Base-by-base conservation (phyloP, 73 alveolate genomes). In the Paramecium biaurelia region DNA sequence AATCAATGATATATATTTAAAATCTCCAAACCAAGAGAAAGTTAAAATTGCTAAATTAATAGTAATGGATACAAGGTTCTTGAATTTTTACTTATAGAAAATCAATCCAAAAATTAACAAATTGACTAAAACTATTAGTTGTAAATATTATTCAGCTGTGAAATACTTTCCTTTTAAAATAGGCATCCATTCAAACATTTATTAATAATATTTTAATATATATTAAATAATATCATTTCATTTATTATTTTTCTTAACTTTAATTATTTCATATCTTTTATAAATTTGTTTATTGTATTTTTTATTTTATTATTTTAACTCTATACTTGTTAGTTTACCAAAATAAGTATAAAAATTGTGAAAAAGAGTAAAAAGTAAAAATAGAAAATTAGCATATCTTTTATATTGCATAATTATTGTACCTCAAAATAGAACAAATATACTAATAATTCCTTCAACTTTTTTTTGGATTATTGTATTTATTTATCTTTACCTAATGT, bases 141-240 rank as follows among this genome's bases (percentile, higher is more conserved):
- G 26, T 24, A 79, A 24, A 79, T 79, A 79, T 79, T 79, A 79
- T 45, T 79, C 90, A 41, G 90, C 74, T 47, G 90, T 79, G 37
- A 79, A 79, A 79, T 79, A 79, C n/a, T 45, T 42, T 23, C 90
- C 90, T 79, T 42, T 79, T 24, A 79, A 23, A 18, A 79, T 79
- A 79, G 90, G 90, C 45, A 79, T 42, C 90, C 90, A 79, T 24
- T 79, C 90, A 79, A 79, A 79, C 90, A 74, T 74, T 67, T 20
- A 24, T 67, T 5, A 67, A 63, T 26, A 26, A 23, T 63, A 63
- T 63, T 7, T 9, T 47, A 47, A 47, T 14, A 23, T 63, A 30
- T 30, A 63, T 63, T 58, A 58, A 58, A 58, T 58, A 58, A 58
- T 58, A 58, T 58, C 11, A 45, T 9, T 58, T 32, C 76, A 58